phyloP scores from a whole-genome alignment of 305 asterid genomes.

The Ruellia speciosa region DNA sequence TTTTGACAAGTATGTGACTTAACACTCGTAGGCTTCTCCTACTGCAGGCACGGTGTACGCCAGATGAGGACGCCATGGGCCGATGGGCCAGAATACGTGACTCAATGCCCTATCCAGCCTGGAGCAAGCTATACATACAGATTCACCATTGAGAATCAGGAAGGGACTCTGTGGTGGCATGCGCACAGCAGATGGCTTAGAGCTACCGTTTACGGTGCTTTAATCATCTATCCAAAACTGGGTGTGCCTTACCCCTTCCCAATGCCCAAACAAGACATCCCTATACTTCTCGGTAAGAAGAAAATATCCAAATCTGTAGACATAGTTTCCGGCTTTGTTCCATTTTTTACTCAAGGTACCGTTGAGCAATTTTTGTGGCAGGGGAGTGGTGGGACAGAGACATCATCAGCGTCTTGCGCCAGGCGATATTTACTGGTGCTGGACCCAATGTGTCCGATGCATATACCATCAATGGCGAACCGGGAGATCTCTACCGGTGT shows the following conservation, averaged over 20 bases:
- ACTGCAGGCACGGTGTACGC: conserved; percentile 74
- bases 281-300: conserved; percentile 57
- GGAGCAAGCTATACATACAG: conserved; percentile 62
- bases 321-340: no score
- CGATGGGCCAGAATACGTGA: conserved; percentile 71
- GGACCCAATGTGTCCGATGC: conserved; percentile 78
- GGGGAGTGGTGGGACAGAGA: conserved; percentile 92
- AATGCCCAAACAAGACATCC: conserved; percentile 40
- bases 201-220: conserved; percentile 75
- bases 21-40: neutral
- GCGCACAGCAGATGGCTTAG: conserved; percentile 82
- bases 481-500: conserved; percentile 69
- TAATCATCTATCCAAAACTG: conserved; percentile 48
- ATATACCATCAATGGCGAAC: conserved; percentile 79
- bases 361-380: conserved; percentile 18
- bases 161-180: conserved; percentile 88
- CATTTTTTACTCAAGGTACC: no score
- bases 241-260: conserved; percentile 56
- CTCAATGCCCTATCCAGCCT: conserved; percentile 79
- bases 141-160: conserved; percentile 52
- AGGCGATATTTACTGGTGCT: conserved; percentile 56
- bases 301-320: neutral
- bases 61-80: conserved; percentile 86
- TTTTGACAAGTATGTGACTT: neutral
- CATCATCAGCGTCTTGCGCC: conserved; percentile 40